Evolutionary conservation across 352 stramenopile species (phyloP).

Genomic region (Phytophthora sp.): DNA sequence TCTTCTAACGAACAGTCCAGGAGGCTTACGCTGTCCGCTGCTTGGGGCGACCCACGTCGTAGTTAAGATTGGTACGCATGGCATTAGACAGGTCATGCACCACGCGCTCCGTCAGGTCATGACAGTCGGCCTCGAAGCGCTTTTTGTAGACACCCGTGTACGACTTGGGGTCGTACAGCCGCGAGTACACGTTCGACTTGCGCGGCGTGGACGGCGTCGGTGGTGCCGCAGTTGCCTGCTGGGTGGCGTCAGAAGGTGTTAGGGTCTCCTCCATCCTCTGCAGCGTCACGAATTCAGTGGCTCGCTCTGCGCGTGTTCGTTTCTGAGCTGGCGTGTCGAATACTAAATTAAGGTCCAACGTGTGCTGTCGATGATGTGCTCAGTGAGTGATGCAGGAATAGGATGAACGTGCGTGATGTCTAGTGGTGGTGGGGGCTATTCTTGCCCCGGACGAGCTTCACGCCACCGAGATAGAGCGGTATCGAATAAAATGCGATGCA

Average conservation of each 20-base stretch:
- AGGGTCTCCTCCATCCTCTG: slow-evolving; percentile 24
- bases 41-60: slow-evolving; percentile 54
- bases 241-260: not conserved
- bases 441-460: slow-evolving; percentile 3
- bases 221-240: slow-evolving; percentile 11
- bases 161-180: slow-evolving; percentile 62
- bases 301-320: slow-evolving; percentile 4
- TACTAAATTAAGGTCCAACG: slow-evolving; percentile 14
- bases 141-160: slow-evolving; percentile 76
- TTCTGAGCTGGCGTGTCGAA: slow-evolving; percentile 15
- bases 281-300: slow-evolving; percentile 6
- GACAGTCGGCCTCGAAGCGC: slow-evolving; percentile 58
- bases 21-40: slow-evolving; percentile 48
- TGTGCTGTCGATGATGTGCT: not conserved
- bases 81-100: slow-evolving; percentile 63
- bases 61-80: slow-evolving; percentile 64
- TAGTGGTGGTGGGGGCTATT: slow-evolving; percentile 25
- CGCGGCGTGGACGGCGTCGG: slow-evolving; percentile 19
- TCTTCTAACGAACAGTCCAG: not conserved
- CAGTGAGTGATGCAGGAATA: slow-evolving; percentile 13
- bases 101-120: slow-evolving; percentile 54
- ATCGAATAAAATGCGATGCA: slow-evolving; percentile 22
- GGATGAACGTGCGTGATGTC: not conserved
- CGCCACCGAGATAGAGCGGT: slow-evolving; percentile 21
- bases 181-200: slow-evolving; percentile 57